A percentile compares a stretch with the other conserved stretches of the same genome.
These are phyloP conservation scores for Amanita phalloides DNA, from an alignment of 768 basidiomycete genomes.

Conservation along the genomic window DNA sequence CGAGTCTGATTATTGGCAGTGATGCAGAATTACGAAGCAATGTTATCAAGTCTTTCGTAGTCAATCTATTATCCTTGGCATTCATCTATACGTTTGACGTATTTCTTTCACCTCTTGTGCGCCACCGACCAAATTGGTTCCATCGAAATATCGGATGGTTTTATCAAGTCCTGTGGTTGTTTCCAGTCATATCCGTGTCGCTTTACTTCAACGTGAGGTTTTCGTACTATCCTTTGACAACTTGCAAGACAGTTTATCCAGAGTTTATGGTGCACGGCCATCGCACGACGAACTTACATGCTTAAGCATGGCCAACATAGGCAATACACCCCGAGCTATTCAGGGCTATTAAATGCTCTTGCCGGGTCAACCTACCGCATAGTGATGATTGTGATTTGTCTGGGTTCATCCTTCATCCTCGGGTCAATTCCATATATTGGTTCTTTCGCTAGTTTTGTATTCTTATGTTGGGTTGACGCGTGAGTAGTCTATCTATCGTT, in stretches of 20 bases:
- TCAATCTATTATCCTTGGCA: constrained; percentile 60
- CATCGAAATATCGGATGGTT: constrained; percentile 68
- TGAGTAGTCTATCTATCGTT: constrained; percentile 31
- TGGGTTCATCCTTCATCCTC: constrained; percentile 57
- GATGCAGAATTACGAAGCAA: constrained; percentile 70
- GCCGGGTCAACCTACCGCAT: constrained; percentile 75
- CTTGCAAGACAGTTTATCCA: constrained; percentile 16
- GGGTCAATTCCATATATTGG: constrained; percentile 58
- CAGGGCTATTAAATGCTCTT: constrained; percentile 60
- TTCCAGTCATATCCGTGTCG: constrained; percentile 65
- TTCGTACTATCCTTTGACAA: background rate
- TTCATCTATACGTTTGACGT: constrained; percentile 74
- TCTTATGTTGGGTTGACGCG: constrained; percentile 83
- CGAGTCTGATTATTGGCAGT: constrained; percentile 23
- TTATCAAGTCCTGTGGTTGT: constrained; percentile 69
- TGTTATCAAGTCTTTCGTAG: constrained; percentile 61
- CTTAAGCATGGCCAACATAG: constrained; percentile 59
- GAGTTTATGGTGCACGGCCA: constrained; percentile 69
- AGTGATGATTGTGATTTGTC: constrained; percentile 73
- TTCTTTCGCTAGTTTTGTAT: constrained; percentile 47
- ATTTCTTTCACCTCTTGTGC: constrained; percentile 57
- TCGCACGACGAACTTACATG: constrained; percentile 65
- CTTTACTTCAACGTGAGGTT: constrained; percentile 75
- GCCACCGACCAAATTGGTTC: constrained; percentile 51
- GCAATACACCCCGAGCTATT: constrained; percentile 40